Evolutionary conservation across 805 yeast species (phyloP).

Genomic region (Clavispora fructus): DNA sequence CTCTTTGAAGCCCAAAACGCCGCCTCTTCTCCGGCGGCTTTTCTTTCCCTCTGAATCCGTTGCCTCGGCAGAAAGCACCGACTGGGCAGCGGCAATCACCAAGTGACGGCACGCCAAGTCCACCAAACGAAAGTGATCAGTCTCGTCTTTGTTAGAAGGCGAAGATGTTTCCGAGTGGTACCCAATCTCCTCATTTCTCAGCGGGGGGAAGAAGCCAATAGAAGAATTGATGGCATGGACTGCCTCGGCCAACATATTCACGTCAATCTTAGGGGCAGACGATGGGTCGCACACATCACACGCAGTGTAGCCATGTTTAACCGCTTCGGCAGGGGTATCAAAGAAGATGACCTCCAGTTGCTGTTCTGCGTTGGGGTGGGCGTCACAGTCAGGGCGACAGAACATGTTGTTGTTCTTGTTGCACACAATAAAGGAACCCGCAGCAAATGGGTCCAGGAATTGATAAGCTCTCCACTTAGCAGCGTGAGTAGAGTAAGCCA

Average conservation of each 20-base stretch:
- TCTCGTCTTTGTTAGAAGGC: conserved; percentile 49
- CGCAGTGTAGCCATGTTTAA: conserved; percentile 40
- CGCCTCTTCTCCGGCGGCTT: conserved; percentile 64
- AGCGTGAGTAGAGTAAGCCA: conserved; percentile 40
- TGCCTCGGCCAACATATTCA: conserved; percentile 41
- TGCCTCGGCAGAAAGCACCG: conserved; percentile 12
- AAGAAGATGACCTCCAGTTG: conserved; percentile 44
- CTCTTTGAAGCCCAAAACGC: conserved; percentile 79
- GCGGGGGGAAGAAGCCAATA: conserved; percentile 55
- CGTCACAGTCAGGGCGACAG: conserved; percentile 70
- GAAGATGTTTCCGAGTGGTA: conserved; percentile 6
- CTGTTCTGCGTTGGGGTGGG: conserved; percentile 37
- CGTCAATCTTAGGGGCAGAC: conserved; percentile 40
- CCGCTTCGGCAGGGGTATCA: conserved; percentile 37
- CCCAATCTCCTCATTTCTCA: conserved; percentile 42
- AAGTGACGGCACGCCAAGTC: conserved; percentile 80
- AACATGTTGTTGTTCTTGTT: conserved; percentile 37
- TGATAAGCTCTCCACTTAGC: conserved; percentile 61
- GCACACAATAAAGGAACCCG: conserved; percentile 52
- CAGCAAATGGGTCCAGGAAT: conserved; percentile 61
- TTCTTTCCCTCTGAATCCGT: conserved; percentile 15
- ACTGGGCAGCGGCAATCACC: conserved; percentile 68
- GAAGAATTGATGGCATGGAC: conserved; percentile 50
- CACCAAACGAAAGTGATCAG: conserved; percentile 64
- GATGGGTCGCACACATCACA: conserved; percentile 56